phyloP scores from a whole-genome alignment of 2,329 filamentous ascomycete species.

The Furcasterigmium furcatum region DNA sequence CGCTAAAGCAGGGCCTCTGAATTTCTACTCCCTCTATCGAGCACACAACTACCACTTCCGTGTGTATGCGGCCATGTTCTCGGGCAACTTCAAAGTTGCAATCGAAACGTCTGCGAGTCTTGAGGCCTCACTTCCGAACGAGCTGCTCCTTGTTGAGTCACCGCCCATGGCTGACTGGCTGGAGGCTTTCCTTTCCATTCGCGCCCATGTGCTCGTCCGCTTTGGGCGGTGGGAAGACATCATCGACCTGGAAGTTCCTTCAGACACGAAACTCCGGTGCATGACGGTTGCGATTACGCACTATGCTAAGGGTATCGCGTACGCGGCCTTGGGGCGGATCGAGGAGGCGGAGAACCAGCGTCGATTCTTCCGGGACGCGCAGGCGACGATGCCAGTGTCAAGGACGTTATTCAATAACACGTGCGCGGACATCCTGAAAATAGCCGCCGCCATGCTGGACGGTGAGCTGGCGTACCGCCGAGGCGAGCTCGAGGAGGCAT shows the following conservation, averaged over 20 bases:
- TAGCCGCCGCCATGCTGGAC: constrained; percentile 66
- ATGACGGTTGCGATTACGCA: constrained; percentile 65
- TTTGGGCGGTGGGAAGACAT: constrained; percentile 73
- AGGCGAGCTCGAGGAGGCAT: constrained; percentile 55
- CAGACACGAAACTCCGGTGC: constrained; percentile 60
- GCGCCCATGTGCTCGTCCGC: constrained; percentile 66
- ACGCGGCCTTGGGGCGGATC: constrained; percentile 54
- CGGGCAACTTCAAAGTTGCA: constrained; percentile 60
- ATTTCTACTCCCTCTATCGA: constrained; percentile 77
- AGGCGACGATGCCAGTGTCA: constrained; percentile 48
- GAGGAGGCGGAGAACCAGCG: constrained; percentile 51
- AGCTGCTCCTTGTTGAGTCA: constrained; percentile 58
- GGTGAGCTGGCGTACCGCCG: constrained; percentile 72
- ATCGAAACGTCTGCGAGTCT: constrained; percentile 57
- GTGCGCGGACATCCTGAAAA: constrained; percentile 57
- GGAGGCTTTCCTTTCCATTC: constrained; percentile 66
- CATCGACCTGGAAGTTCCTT: constrained; percentile 50
- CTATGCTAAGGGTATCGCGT: constrained; percentile 67
- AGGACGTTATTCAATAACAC: constrained; percentile 69
- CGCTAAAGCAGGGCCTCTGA: constrained; percentile 52
- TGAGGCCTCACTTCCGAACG: constrained; percentile 60
- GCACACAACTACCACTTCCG: constrained; percentile 73
- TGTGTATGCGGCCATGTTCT: constrained; percentile 77
- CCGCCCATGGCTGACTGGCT: constrained; percentile 79
- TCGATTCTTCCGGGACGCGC: constrained; percentile 46